Base-by-base conservation (phyloP, 345 rosid genomes). In the Eucalyptus marginata region DNA sequence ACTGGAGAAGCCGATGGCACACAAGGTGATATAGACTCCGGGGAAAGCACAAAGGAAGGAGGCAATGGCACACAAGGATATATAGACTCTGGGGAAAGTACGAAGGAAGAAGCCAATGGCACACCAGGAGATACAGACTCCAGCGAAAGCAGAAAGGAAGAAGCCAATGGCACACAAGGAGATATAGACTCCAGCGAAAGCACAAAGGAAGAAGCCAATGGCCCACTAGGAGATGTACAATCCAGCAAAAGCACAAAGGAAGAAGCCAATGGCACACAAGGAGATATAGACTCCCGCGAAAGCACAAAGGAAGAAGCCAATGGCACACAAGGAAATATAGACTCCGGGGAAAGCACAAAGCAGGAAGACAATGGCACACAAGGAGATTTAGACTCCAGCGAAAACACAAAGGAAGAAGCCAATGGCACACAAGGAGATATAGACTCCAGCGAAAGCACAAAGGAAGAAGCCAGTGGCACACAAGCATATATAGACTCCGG, bases 311-410 rank as follows among this genome's bases (percentile, higher is more conserved):
- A 71, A 66, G 36, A 66, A 71, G 59, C 10, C 59, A 54, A 54
- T 3, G 25, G 59, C 25, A 20, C 59, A 20, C 59, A 8, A 54
- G 59, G 59, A 7, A 2, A 54, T 22, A 3, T 54, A 8, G 25
- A 54, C 25, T 40, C 81, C 14, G 2, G 8, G 0, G 5, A 54
- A 54, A 54, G 59, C 59, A 54, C 25, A 20, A 54, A 54, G 59
- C 11, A 54, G 20, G 59, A 54, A 54, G 59, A 5, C 27, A 56
- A 56, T 22, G 27, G 27, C 62, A 56, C 62, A 22, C 62, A 22
- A 22, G 62, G 62, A 56, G 0, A 56, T 9, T 1, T 22, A 8
- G 27, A 54, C 59, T 54, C 59, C 12, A 0, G 27, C 0, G 5
- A 54, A 54, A 54, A 27, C 59, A 54, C 27, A 22, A 54, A 54